These are phyloP conservation scores for Kitagawia praeruptora DNA, from an alignment of 129 eudicot genomes.

Conservation along the genomic window DNA sequence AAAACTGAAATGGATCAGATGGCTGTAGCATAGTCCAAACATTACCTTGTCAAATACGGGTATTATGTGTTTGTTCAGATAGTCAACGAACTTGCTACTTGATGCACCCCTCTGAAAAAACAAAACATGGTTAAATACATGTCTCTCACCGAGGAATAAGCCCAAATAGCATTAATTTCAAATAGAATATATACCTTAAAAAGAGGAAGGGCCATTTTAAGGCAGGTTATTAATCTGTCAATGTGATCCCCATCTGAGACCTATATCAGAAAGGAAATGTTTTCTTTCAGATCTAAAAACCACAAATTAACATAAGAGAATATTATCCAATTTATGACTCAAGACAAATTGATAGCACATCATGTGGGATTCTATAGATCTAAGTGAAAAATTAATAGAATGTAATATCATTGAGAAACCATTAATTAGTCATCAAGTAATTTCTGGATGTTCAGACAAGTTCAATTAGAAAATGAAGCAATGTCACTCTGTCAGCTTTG, in stretches of 20 bases:
- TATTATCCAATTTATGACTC: neutral
- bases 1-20: neutral
- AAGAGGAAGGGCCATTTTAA: conserved; percentile 46
- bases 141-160: neutral
- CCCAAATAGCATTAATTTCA: neutral
- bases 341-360: neutral
- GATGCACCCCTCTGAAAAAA: conserved; percentile 59
- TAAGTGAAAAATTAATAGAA: neutral
- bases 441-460: neutral
- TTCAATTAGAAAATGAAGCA: neutral
- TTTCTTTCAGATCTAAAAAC: neutral
- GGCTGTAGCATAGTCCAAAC: neutral
- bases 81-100: conserved; percentile 47
- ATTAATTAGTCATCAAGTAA: neutral
- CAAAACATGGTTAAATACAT: conserved; percentile 16
- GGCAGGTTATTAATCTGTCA: conserved; percentile 49
- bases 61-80: conserved; percentile 43
- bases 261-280: conserved; percentile 15
- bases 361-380: neutral
- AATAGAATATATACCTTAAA: conserved; percentile 32
- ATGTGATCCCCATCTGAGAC: conserved; percentile 60
- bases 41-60: conserved; percentile 60
- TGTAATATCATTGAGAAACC: neutral
- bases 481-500: neutral
- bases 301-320: neutral